Conservation (phyloP, 2,329 filamentous ascomycete species). For the Colletotrichum sp. region DNA sequence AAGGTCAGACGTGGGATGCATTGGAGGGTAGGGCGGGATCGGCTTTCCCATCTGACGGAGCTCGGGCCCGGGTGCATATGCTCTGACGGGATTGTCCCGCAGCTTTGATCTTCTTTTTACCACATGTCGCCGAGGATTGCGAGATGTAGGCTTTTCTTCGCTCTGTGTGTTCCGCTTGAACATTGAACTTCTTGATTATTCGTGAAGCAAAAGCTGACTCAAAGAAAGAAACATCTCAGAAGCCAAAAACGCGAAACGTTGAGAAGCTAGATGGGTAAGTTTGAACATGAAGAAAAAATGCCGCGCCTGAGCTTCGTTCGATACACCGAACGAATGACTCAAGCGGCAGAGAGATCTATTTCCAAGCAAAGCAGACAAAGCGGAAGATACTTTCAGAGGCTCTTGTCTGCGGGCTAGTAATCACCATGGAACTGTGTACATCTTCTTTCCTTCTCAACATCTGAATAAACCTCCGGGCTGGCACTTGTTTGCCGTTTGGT, state of each 20-base stretch:
- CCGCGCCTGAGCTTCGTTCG: background rate
- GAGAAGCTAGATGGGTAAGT: background rate
- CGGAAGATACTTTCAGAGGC: background rate
- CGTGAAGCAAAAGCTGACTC: background rate
- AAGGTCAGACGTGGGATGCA: background rate
- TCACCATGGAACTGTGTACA: background rate
- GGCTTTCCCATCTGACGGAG: background rate
- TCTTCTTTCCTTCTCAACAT: background rate
- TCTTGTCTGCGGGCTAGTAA: background rate
- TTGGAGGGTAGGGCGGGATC: background rate
- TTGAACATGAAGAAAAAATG: background rate
- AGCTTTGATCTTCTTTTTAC: background rate
- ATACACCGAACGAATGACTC: background rate
- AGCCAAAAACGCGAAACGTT: background rate
- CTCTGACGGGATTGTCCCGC: background rate
- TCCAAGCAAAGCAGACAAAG: background rate
- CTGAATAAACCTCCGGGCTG: background rate
- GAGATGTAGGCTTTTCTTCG: background rate
- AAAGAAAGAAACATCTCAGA: background rate
- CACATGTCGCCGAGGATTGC: conserved; percentile 4
- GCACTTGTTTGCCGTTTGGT: background rate
- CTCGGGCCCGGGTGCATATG: background rate
- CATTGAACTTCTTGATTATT: background rate
- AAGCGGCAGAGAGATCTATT: background rate
- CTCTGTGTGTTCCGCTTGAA: background rate